Conservation (phyloP, 1,284 basidiomycete genomes). For the Agroathelia rolfsii region DNA sequence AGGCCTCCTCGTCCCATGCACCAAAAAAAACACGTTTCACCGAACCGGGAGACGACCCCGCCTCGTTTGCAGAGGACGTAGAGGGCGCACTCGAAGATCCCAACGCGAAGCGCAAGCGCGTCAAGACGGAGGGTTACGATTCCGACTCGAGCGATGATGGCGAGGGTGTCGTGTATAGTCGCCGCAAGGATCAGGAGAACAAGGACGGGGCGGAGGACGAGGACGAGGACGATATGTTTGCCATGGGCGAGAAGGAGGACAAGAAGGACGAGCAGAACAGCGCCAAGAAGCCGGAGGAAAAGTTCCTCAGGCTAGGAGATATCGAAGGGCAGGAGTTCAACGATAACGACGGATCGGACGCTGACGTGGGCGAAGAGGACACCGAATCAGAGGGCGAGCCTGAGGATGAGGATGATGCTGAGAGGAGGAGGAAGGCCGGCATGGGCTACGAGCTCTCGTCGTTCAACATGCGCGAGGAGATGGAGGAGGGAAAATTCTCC, state of each 20-base stretch:
- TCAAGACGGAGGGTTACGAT: constrained; percentile 85
- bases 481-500: constrained; percentile 94
- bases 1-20: constrained; percentile 13
- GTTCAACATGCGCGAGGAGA: constrained; percentile 99
- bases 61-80: constrained; percentile 65
- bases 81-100: constrained; percentile 62
- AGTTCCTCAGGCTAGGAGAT: constrained; percentile 80
- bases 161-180: constrained; percentile 76
- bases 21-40: constrained; percentile 78
- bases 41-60: constrained; percentile 65
- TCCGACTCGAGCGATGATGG: constrained; percentile 91
- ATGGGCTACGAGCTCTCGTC: constrained; percentile 92
- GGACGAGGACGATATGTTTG: constrained; percentile 90
- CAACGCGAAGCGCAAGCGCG: constrained; percentile 44
- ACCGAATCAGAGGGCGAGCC: constrained; percentile 46
- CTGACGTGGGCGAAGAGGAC: constrained; percentile 32
- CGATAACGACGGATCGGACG: constrained; percentile 41
- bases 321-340: constrained; percentile 93
- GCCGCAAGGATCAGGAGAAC: constrained; percentile 47
- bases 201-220: constrained; percentile 35
- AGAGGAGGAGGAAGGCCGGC: constrained; percentile 65
- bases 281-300: constrained; percentile 63
- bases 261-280: constrained; percentile 27
- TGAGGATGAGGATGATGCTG: constrained; percentile 73
- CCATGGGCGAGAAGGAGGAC: constrained; percentile 48